phyloP scores from a whole-genome alignment of 1,284 basidiomycete species.

The Ceratobasidium papillatum region DNA sequence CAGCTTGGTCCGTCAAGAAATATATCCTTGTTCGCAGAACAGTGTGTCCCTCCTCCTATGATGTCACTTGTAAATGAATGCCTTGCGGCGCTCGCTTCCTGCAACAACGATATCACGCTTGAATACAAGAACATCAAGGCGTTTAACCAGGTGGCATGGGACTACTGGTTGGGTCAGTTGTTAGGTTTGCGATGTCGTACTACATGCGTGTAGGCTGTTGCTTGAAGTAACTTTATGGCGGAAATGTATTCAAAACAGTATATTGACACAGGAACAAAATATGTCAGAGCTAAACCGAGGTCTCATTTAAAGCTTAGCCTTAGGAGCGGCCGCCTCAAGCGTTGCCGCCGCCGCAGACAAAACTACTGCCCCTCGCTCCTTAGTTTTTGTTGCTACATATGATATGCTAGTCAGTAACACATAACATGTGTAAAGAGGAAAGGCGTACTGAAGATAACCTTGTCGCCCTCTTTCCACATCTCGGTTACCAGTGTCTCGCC shows the following conservation, averaged over 20 bases:
- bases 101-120: neutral
- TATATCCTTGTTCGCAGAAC: no score
- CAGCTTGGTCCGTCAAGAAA: neutral
- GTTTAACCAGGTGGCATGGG: neutral
- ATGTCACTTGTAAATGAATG: neutral
- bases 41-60: neutral
- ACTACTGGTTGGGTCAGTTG: no score
- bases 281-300: neutral
- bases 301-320: conserved; percentile 66
- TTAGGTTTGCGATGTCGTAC: no score
- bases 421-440: conserved; percentile 15
- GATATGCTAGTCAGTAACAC: conserved; percentile 18
- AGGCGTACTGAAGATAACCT: conserved; percentile 87
- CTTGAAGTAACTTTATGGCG: no score
- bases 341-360: conserved; percentile 81
- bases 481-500: conserved; percentile 94
- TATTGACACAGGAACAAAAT: neutral
- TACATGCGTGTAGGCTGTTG: no score
- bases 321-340: conserved; percentile 56
- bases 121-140: neutral
- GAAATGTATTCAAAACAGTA: neutral
- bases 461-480: conserved; percentile 97
- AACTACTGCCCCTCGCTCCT: conserved; percentile 75
- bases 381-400: conserved; percentile 72
- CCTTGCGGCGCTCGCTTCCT: neutral